These are phyloP conservation scores for Cytospora chrysosperma DNA, from an alignment of 2,329 filamentous ascomycete species.

Conservation along the genomic window DNA sequence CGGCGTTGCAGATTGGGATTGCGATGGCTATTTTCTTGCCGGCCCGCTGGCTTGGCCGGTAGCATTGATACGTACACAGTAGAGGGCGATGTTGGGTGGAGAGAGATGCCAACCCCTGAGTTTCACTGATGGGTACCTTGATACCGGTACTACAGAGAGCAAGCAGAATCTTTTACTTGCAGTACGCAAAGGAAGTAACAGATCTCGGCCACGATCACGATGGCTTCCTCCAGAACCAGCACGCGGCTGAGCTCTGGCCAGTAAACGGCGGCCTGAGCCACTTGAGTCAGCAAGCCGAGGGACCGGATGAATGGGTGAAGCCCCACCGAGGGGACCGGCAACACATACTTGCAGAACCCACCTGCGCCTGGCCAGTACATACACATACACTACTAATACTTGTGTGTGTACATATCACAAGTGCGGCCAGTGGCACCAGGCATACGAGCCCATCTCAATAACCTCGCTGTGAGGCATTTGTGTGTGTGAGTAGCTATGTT, in stretches of 20 bases:
- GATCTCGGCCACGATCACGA: not conserved
- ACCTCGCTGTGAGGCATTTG: constrained; percentile 11
- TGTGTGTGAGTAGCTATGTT: not conserved
- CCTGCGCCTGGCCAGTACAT: not conserved
- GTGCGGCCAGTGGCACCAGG: not conserved
- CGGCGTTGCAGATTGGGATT: constrained; percentile 3
- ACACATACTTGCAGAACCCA: not conserved
- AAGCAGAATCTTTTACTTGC: not conserved
- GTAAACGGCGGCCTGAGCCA: constrained; percentile 7
- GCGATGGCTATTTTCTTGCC: not conserved
- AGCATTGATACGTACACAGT: not conserved
- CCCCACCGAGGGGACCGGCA: constrained; percentile 14
- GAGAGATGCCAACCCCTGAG: not conserved
- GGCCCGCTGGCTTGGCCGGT: constrained; percentile 1
- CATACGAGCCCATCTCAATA: not conserved
- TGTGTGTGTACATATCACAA: not conserved
- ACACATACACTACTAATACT: too few species aligned
- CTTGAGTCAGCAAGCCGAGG: constrained; percentile 17
- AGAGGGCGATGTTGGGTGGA: not conserved
- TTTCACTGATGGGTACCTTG: not conserved
- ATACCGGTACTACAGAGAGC: not conserved
- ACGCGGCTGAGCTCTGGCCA: constrained; percentile 18
- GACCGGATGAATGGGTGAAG: constrained; percentile 19
- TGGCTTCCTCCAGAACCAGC: not conserved
- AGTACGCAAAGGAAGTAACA: not conserved